These are phyloP conservation scores for Sordaria brevicollis DNA, from an alignment of 495 filamentous ascomycete genomes.

Conservation along the genomic window DNA sequence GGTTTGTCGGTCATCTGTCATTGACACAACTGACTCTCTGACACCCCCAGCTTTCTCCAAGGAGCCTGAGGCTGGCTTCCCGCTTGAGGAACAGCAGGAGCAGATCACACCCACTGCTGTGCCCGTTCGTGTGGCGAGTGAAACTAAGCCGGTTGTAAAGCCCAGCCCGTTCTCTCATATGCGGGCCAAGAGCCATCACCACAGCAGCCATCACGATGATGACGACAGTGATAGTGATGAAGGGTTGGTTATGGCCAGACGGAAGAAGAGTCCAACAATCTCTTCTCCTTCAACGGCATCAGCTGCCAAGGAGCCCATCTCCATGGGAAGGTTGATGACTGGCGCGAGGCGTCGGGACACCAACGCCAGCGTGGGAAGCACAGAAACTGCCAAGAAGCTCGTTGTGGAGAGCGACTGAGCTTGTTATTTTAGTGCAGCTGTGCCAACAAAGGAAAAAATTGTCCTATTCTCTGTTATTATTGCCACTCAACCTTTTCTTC, in stretches of 20 bases:
- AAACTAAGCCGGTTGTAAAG: neutral
- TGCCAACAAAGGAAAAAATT: neutral
- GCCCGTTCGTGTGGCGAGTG: neutral
- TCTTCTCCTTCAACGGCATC: neutral
- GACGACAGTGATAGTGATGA: constrained; percentile 49
- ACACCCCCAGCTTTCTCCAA: constrained; percentile 41
- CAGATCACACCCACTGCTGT: neutral
- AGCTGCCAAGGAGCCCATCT: constrained; percentile 13
- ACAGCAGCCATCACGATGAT: constrained; percentile 40
- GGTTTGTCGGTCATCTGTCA: constrained; percentile 25
- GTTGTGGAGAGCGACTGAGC: constrained; percentile 23
- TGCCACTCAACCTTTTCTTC: neutral
- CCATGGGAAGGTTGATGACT: constrained; percentile 21
- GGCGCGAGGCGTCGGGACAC: constrained; percentile 36
- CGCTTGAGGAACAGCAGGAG: constrained; percentile 26
- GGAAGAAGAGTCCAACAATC: constrained; percentile 21
- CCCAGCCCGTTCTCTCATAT: neutral
- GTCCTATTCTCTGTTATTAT: neutral
- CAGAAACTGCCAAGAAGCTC: constrained; percentile 47
- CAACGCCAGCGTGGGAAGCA: constrained; percentile 41
- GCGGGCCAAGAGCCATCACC: neutral
- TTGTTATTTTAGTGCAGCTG: neutral
- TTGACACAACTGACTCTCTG: constrained; percentile 41
- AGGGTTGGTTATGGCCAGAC: constrained; percentile 38
- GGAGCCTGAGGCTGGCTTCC: constrained; percentile 31